phyloP scores from a whole-genome alignment of 352 stramenopile genomes.

The Phytophthora pisi region DNA sequence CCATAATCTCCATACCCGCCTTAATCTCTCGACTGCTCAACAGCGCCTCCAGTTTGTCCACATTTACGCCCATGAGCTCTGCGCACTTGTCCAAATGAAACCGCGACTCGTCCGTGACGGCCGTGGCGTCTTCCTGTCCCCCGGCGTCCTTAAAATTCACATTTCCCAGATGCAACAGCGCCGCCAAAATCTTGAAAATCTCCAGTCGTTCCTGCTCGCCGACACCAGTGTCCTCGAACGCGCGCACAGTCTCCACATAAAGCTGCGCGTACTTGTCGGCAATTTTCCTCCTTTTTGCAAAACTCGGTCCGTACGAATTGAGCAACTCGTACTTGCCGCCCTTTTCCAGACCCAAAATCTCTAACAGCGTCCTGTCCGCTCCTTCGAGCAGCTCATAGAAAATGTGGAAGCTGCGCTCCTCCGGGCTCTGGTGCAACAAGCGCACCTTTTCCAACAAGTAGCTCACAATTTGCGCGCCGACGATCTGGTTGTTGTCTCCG shows the following conservation, averaged over 20 bases:
- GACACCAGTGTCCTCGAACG: constrained; percentile 80
- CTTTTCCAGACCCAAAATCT: constrained; percentile 64
- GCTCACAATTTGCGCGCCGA: constrained; percentile 93
- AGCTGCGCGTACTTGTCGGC: constrained; percentile 60
- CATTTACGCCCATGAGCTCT: constrained; percentile 86
- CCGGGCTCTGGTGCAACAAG: constrained; percentile 91
- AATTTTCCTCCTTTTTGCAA: constrained; percentile 36
- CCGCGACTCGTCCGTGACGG: constrained; percentile 41
- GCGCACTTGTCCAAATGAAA: constrained; percentile 84
- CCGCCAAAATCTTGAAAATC: constrained; percentile 85
- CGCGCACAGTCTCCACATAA: constrained; percentile 72
- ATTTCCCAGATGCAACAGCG: constrained; percentile 96
- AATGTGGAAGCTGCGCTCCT: constrained; percentile 96
- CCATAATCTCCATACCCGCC: constrained; percentile 90
- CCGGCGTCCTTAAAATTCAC: constrained; percentile 77
- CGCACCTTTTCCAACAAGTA: constrained; percentile 98
- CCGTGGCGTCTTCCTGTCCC: constrained; percentile 52
- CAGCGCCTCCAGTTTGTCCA: constrained; percentile 83
- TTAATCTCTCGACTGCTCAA: constrained; percentile 93
- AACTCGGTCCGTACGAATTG: constrained; percentile 78
- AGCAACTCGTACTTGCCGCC: constrained; percentile 88
- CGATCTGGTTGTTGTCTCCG: constrained; percentile 71
- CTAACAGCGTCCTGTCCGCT: constrained; percentile 62
- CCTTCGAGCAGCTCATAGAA: constrained; percentile 96
- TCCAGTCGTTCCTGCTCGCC: constrained; percentile 44